Evolutionary conservation across 805 yeast species (phyloP), one percentile per base, ranked within the genome.

Genomic region (Wickerhamiella alocasiicola): DNA sequence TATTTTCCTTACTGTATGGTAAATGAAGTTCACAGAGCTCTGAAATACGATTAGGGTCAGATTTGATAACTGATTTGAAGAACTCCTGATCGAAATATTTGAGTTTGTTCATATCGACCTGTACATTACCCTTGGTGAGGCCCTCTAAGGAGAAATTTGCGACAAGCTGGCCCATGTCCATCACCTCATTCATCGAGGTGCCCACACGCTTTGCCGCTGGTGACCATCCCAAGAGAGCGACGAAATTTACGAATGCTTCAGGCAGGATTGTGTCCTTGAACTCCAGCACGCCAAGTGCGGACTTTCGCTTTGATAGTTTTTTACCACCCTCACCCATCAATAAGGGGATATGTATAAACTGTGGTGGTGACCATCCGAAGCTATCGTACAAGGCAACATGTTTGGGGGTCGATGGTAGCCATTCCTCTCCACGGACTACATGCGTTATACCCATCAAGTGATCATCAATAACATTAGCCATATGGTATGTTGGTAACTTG

Each of bases 351-450:
- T 91, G 99, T n/a, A 81, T 68, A 56, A 74, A 91, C 15, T 67
- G 53, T 0, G 99, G 98, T 1, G 80, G 74, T 0, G 53, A 48
- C 96, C 96, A 88, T 0, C 81, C 83, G 55, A 88, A 78, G 0
- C 95, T 94, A 13, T 69, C 51, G 55, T 91, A 93, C 39, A 91
- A 57, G 0, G 95, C 88, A 34, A 85, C 68, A 54, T 91, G 98
- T 52, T 87, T 88, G 2, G 96, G 95, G 0, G 98, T 91, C 0
- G 97, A 83, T 1, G 94, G 81, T 9, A 91, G 63, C 98, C 99
- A 91, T 58, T 91, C 98, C 55, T 91, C 98, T 25, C 99, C 99
- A 49, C 99, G 68, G 4, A 91, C 76, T 6, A 91, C 98, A 59
- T 91, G 96, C 0, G 95, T 81, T 32, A 91, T 81, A 34, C 74